phyloP scores from a whole-genome alignment of 257 asterid species.

The Penstemon newberryi region DNA sequence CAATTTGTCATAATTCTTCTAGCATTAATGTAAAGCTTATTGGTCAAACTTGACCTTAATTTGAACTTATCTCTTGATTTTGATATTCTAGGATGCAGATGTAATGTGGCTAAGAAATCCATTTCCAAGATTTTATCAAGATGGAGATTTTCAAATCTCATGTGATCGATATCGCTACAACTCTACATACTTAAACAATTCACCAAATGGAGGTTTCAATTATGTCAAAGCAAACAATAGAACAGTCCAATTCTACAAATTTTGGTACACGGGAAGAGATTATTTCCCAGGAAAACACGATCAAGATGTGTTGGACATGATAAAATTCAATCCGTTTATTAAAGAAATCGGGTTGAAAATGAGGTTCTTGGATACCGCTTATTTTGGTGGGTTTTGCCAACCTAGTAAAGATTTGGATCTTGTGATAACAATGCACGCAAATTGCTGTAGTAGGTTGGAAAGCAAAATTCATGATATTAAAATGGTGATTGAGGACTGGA shows the following conservation, averaged over 20 bases:
- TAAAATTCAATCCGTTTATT: conserved; percentile 30
- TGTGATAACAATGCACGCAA: conserved; percentile 43
- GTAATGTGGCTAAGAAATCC: conserved; percentile 45
- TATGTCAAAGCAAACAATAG: conserved; percentile 35
- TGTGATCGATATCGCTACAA: conserved; percentile 36
- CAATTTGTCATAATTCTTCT: no score
- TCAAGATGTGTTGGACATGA: conserved; percentile 39
- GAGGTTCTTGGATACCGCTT: conserved; percentile 32
- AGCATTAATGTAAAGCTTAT: no score
- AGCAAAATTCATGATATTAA: conserved; percentile 36
- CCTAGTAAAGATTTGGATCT: conserved; percentile 32
- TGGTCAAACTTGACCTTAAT: no score
- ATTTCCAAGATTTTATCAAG: conserved; percentile 32
- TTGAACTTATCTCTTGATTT: not conserved
- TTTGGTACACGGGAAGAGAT: conserved; percentile 31
- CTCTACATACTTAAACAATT: conserved; percentile 22
- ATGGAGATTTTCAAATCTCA: conserved; percentile 40
- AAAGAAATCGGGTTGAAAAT: conserved; percentile 32
- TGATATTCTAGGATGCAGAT: conserved; percentile 37
- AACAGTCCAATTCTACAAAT: conserved; percentile 34
- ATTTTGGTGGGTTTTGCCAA: conserved; percentile 43
- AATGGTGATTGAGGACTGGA: conserved; percentile 36
- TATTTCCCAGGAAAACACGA: conserved; percentile 36
- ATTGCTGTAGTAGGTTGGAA: conserved; percentile 38
- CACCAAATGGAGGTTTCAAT: conserved; percentile 46